These are phyloP conservation scores for Meyerozyma guilliermondii DNA, from an alignment of 1,139 yeast genomes.

Conservation along the genomic window DNA sequence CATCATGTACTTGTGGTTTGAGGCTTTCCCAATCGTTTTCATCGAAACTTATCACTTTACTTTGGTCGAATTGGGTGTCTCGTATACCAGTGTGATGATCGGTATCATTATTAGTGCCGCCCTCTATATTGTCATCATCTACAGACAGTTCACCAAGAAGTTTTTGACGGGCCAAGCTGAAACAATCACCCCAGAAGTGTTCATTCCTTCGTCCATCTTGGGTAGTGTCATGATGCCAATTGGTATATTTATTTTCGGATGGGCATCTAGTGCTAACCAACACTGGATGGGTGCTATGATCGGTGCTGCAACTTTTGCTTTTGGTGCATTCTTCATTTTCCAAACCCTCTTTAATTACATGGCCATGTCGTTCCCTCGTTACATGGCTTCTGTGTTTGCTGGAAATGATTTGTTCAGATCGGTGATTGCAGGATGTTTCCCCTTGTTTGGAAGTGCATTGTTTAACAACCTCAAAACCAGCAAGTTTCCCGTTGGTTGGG, in stretches of 20 bases:
- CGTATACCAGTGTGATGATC: constrained; percentile 8
- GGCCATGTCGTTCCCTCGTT: constrained; percentile 31
- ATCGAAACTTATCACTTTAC: constrained; percentile 8
- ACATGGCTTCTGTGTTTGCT: constrained; percentile 56
- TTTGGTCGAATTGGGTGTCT: constrained; percentile 10
- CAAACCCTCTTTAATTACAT: constrained; percentile 34
- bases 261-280: constrained; percentile 10
- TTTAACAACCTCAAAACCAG: constrained; percentile 36
- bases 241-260: constrained; percentile 11
- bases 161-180: constrained; percentile 5
- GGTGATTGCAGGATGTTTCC: constrained; percentile 55
- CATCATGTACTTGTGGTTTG: constrained; percentile 13
- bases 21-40: constrained; percentile 13
- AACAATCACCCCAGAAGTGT: constrained; percentile 8
- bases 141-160: constrained; percentile 7
- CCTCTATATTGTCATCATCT: constrained; percentile 7
- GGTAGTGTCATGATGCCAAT: constrained; percentile 12
- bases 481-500: constrained; percentile 55
- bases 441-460: constrained; percentile 53
- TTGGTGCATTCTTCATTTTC: constrained; percentile 22
- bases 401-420: constrained; percentile 51
- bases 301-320: constrained; percentile 10
- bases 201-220: constrained; percentile 9
- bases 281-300: constrained; percentile 13
- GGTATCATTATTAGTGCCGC: constrained; percentile 9